Evolutionary conservation across 805 yeast species (phyloP), one percentile per base, ranked within the genome.

Genomic region (Dipodascus albidus): DNA sequence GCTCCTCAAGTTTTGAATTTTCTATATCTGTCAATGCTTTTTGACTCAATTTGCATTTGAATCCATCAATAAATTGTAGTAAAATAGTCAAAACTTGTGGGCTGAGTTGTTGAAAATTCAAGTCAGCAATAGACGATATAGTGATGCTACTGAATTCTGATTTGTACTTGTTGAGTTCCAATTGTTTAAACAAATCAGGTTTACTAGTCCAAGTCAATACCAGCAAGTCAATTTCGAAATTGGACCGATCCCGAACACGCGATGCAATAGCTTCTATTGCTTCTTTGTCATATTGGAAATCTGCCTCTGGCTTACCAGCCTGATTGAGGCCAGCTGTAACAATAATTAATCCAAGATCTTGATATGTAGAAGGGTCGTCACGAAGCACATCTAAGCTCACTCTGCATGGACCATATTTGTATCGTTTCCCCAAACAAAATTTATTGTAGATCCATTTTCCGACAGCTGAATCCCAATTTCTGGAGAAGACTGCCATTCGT

Each of bases 401-500:
- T 38, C n/a, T 14, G 6, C 8, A 17, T 6, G 8, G 9, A 6
- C 15, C 15, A 4, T 4, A 38, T 38, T 8, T 4, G n/a, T 38
- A 38, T 4, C 20, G 9, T 38, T 38, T 38, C 47, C 61, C 62
- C 23, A 81, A 62, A 2, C 66, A 59, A 8, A 80, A 64, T 59
- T 78, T 78, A 17, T 68, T 65, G 20, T 70, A 70, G 48, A 79
- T 63, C 84, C 84, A 80, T 50, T 69, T 70, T 1, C 81, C 75
- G 50, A 72, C 69, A 2, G 67, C 27, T 1, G 66, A 58, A 1
- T 64, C 57, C 83, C 84, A 80, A 55, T 78, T 70, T 48, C 74
- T 75, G 9, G 74, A 75, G 41, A 76, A 67, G 2, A 79, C 62
- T 31, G 76, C 60, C 48, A 77, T 64, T 23, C 67, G 68, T n/a